Conservation (phyloP, 495 filamentous ascomycete genomes). For the Penicillium salamii region DNA sequence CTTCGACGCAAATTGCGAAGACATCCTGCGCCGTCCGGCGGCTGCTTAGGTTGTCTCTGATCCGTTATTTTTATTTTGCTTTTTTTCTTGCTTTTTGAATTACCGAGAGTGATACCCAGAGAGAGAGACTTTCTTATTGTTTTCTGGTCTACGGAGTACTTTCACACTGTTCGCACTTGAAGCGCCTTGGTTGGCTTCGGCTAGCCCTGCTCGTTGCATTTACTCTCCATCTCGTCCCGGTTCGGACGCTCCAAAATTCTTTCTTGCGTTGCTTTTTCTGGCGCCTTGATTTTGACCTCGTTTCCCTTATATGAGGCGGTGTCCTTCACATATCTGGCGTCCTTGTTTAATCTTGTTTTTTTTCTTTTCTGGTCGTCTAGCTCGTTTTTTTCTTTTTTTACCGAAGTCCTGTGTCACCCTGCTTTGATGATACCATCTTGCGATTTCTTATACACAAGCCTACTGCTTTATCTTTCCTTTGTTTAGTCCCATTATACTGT, state of each 20-base stretch:
- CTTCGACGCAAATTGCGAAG: slow-evolving; percentile 95
- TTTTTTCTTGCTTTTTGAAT: not conserved
- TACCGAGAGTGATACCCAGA: slow-evolving; percentile 7
- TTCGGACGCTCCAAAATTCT: slow-evolving; percentile 20
- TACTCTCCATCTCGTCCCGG: slow-evolving; percentile 14
- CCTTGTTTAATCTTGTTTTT: slow-evolving; percentile 13
- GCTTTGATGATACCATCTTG: slow-evolving; percentile 47
- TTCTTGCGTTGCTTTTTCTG: slow-evolving; percentile 11
- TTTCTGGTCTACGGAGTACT: slow-evolving; percentile 18
- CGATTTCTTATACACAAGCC: slow-evolving; percentile 20
- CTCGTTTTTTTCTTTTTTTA: slow-evolving; percentile 11
- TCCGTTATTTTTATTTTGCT: not conserved
- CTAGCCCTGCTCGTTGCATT: slow-evolving; percentile 24
- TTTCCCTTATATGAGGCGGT: slow-evolving; percentile 28
- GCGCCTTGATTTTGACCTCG: slow-evolving; percentile 21
- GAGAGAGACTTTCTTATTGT: slow-evolving; percentile 1
- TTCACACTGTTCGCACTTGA: slow-evolving; percentile 28
- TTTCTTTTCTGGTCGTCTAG: slow-evolving; percentile 16
- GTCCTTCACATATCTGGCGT: slow-evolving; percentile 28
- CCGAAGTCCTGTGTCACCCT: slow-evolving; percentile 30
- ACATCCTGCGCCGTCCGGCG: slow-evolving; percentile 62
- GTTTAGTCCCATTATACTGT: slow-evolving; percentile 3
- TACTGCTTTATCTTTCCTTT: slow-evolving; percentile 4
- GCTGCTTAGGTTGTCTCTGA: slow-evolving; percentile 16
- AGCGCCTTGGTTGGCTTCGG: slow-evolving; percentile 28